Evolutionary conservation across 2,329 filamentous ascomycete species (phyloP).

Genomic region (Trichoderma polysporum): DNA sequence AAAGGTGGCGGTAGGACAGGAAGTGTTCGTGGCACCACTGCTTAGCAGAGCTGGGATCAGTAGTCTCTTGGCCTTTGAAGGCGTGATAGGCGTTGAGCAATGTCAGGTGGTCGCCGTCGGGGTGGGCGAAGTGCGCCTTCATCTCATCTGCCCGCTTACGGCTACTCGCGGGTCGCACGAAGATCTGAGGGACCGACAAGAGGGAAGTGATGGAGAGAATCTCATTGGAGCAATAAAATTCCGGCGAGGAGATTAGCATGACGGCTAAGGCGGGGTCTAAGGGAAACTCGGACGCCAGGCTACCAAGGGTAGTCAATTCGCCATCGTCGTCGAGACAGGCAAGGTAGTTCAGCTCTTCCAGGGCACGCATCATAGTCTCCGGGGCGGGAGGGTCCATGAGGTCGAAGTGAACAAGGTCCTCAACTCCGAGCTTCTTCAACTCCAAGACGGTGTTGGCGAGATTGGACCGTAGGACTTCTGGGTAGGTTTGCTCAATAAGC

Average conservation of each 20-base stretch:
- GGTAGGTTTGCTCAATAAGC: slow-evolving; percentile 94
- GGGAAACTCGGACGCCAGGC: slow-evolving; percentile 90
- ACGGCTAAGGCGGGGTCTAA: slow-evolving; percentile 92
- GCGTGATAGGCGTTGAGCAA: slow-evolving; percentile 98
- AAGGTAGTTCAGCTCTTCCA: slow-evolving; percentile 97
- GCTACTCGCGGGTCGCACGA: slow-evolving; percentile 79
- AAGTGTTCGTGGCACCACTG: slow-evolving; percentile 98
- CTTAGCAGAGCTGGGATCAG: slow-evolving; percentile 67
- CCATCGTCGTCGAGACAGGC: slow-evolving; percentile 96
- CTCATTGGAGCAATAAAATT: slow-evolving; percentile 99
- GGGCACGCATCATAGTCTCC: slow-evolving; percentile 95
- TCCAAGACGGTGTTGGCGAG: slow-evolving; percentile 92
- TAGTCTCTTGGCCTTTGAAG: slow-evolving; percentile 71
- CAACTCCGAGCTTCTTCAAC: slow-evolving; percentile 92
- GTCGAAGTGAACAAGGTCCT: slow-evolving; percentile 97
- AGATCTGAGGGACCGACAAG: slow-evolving; percentile 91
- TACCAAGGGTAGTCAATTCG: slow-evolving; percentile 81
- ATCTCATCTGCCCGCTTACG: slow-evolving; percentile 95
- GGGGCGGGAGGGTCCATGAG: slow-evolving; percentile 98
- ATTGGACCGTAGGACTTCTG: slow-evolving; percentile 93
- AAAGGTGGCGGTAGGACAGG: slow-evolving; percentile 81
- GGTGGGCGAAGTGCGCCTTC: slow-evolving; percentile 90
- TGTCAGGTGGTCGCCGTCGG: slow-evolving; percentile 92
- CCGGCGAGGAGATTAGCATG: slow-evolving; percentile 95
- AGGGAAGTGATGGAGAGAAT: slow-evolving; percentile 93